A percentile compares a stretch with the other conserved stretches of the same genome.
Conservation (phyloP, 768 basidiomycete genomes). For the Hypsizygus marmoreus region DNA sequence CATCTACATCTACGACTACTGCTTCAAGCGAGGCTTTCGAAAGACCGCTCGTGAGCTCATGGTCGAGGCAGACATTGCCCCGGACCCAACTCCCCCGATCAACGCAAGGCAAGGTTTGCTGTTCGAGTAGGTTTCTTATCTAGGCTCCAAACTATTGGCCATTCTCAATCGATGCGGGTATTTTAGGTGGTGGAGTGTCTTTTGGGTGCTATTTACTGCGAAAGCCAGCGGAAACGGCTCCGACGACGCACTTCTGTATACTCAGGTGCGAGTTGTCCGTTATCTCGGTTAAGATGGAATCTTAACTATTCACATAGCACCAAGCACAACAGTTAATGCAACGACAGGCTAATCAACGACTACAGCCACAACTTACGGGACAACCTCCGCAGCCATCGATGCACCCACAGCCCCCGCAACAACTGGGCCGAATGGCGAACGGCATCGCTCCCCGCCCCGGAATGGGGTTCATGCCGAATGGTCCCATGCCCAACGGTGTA, state of each 20-base stretch:
- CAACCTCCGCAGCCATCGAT: constrained; percentile 24
- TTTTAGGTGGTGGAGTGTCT: constrained; percentile 85
- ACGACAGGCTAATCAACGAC: constrained; percentile 29
- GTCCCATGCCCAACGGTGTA: constrained; percentile 29
- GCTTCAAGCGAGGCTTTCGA: constrained; percentile 73
- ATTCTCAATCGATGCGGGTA: constrained; percentile 10
- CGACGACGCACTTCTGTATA: constrained; percentile 76
- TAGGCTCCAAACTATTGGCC: constrained; percentile 12
- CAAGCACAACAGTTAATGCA: constrained; percentile 30
- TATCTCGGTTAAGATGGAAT: constrained; percentile 17
- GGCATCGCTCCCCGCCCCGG: constrained; percentile 20
- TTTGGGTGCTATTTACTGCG: constrained; percentile 83
- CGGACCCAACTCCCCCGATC: constrained; percentile 71
- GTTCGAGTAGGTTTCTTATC: constrained; percentile 63
- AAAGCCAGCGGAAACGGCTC: constrained; percentile 67
- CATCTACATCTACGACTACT: constrained; percentile 88
- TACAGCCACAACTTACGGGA: constrained; percentile 22
- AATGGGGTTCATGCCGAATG: constrained; percentile 25
- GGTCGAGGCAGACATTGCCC: constrained; percentile 63
- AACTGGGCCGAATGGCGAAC: constrained; percentile 21
- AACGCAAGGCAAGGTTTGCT: constrained; percentile 81
- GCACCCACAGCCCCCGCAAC: constrained; percentile 27
- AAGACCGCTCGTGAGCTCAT: constrained; percentile 73
- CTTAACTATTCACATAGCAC: constrained; percentile 18
- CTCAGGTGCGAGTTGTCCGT: constrained; percentile 50